phyloP scores from a whole-genome alignment of 768 basidiomycete genomes.

The Trametes maxima region DNA sequence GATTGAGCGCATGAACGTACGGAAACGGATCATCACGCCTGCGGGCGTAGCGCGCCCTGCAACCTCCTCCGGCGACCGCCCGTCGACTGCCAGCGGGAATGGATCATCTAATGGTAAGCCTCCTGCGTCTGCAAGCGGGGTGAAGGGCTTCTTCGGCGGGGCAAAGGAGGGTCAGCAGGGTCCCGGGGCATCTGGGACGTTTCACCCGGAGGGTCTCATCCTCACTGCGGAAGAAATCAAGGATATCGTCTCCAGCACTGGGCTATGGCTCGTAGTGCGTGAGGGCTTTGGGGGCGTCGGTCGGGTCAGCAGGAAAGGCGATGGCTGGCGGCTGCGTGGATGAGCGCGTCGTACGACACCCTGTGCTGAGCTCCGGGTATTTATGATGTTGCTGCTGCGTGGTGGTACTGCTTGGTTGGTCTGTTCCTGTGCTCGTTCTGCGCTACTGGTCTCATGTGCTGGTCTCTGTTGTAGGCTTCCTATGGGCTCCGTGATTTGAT shows the following conservation, averaged over 20 bases:
- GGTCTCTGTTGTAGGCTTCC: constrained; percentile 5
- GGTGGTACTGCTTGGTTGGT: not conserved
- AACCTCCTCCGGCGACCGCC: constrained; percentile 14
- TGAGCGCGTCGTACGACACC: constrained; percentile 29
- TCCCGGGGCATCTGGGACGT: constrained; percentile 3
- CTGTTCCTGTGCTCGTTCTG: not conserved
- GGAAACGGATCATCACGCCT: constrained; percentile 48
- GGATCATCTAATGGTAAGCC: constrained; percentile 27
- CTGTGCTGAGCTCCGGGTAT: not conserved
- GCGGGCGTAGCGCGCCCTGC: constrained; percentile 36
- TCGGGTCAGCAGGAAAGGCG: constrained; percentile 73
- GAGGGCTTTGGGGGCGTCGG: constrained; percentile 93
- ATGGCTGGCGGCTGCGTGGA: constrained; percentile 75
- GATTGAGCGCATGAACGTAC: constrained; percentile 58
- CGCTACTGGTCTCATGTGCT: not conserved
- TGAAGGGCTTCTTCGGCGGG: constrained; percentile 12
- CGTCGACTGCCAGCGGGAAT: constrained; percentile 22
- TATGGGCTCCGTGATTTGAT: not conserved
- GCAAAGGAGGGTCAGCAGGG: constrained; percentile 11
- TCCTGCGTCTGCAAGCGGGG: constrained; percentile 14
- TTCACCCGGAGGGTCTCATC: constrained; percentile 47
- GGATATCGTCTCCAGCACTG: constrained; percentile 86
- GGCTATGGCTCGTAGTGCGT: constrained; percentile 88
- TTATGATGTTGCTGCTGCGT: not conserved
- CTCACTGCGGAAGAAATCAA: constrained; percentile 93